Base-by-base conservation (phyloP, 352 stramenopile genomes). In the Phytophthora melonis region DNA sequence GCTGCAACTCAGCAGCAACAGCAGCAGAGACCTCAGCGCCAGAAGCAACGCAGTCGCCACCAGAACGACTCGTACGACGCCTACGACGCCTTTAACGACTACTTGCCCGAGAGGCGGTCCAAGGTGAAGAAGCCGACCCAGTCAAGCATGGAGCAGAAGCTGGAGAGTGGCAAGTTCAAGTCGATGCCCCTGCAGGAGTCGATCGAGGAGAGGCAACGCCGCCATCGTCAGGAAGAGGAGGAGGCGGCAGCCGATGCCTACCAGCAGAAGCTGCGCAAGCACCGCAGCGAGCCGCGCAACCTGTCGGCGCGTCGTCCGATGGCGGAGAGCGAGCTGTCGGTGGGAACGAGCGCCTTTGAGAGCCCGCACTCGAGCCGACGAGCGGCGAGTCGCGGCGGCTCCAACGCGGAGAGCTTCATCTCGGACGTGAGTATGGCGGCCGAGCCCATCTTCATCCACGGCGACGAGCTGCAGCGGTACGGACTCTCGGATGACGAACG, bases 41-140 rank as follows among this genome's bases (percentile, higher is more conserved):
- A 73, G 23, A 9, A 73, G 9, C 72, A 74, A 14, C 65, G 59
- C 14, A 66, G 59, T 13, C 27, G 59, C 36, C 62, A 52, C 5
- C 57, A 63, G 36, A 68, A 84, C 23, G 52, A 76, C 41, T 49
- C 41, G 41, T 49, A 49, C 54, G 77, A 80, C 54, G 77, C 83
- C 25, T 94, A 94, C 64, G 87, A 92, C 16, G 82, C 82, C 18
- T 94, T 94, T 58, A 93, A 94, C 70, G 83, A 94, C 72, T 93
- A 92, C 53, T 66, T 93, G 64, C 82, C 80, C 1, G 68, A 80
- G 21, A 86, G 75, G 5, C 79, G 82, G n/a, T 80, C 83, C 10
- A 80, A 83, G 18, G 59, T 81, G 27, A 81, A 78, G 50, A 93
- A 87, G 73, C 16, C 55, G 7, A 67, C 60, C 1, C 77, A 81